Evolutionary conservation across 23 red algal genomes (phyloP).

Genomic region (Gracilaria vermiculophylla): DNA sequence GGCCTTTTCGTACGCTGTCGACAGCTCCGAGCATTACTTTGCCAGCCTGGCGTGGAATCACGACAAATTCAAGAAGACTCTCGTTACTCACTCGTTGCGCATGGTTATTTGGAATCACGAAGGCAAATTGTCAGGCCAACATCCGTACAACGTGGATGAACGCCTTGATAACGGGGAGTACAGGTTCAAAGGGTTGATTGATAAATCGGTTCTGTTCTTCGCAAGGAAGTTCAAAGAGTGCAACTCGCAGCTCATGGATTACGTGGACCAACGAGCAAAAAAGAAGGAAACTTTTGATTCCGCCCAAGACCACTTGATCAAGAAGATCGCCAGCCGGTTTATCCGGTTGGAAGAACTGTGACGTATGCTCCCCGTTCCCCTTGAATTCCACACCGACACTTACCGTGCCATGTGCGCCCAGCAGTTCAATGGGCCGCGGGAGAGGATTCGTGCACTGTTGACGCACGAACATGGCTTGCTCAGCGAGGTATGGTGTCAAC

Average conservation of each 20-base stretch:
- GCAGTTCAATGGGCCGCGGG: too few relatives aligned
- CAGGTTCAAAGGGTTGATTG: neutral
- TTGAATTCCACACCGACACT: too few relatives aligned
- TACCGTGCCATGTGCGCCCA: too few relatives aligned
- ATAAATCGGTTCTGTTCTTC: conserved; percentile 39
- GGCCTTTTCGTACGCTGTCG: conserved; percentile 70
- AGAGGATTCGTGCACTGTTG: too few relatives aligned
- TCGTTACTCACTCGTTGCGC: conserved; percentile 71
- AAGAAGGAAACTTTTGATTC: neutral
- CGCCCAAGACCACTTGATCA: neutral
- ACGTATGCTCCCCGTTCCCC: neutral
- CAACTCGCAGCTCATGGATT: conserved; percentile 72
- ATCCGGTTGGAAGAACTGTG: conserved; percentile 4
- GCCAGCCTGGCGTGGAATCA: conserved; percentile 71
- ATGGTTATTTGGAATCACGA: conserved; percentile 72
- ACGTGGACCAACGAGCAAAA: conserved; percentile 51
- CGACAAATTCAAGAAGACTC: conserved; percentile 39
- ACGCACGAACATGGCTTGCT: too few relatives aligned
- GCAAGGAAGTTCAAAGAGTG: conserved; percentile 73
- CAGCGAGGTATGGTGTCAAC: too few relatives aligned
- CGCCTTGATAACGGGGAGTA: neutral
- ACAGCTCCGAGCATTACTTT: conserved; percentile 83
- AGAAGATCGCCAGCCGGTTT: neutral
- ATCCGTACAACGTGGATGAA: conserved; percentile 80
- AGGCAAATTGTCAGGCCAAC: conserved; percentile 64